Evolutionary conservation across 768 basidiomycete species (phyloP).

Genomic region (Lactarius deliciosus): DNA sequence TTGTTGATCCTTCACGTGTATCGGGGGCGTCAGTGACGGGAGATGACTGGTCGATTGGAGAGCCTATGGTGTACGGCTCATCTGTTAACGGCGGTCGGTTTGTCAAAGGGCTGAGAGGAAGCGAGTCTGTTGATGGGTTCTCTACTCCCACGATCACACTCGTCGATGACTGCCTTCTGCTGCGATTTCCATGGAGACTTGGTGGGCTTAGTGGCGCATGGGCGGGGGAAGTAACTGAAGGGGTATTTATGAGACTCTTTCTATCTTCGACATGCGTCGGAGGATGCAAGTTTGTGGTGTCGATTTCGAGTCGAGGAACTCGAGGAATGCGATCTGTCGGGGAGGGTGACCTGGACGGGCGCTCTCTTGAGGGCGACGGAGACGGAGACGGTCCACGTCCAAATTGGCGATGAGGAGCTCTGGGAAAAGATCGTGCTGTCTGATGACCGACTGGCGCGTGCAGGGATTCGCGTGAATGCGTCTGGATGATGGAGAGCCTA

Average conservation of each 20-base stretch:
- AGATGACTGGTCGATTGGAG: not conserved
- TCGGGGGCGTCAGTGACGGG: not conserved
- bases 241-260: not conserved
- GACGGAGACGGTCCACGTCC: conserved; percentile 9
- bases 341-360: not conserved
- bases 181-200: not conserved
- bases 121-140: conserved; percentile 18
- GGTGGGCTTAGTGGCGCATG: conserved; percentile 4
- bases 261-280: not conserved
- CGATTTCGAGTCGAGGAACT: conserved; percentile 7
- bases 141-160: conserved; percentile 6
- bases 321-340: not conserved
- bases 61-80: not conserved
- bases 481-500: conserved; percentile 12
- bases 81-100: not conserved
- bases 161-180: conserved; percentile 11
- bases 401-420: conserved; percentile 13
- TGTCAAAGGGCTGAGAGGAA: not conserved
- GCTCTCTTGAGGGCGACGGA: conserved; percentile 2
- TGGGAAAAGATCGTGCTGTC: not conserved
- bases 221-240: not conserved
- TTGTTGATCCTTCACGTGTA: not conserved
- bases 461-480: conserved; percentile 5
- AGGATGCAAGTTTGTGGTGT: not conserved
- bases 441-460: conserved; percentile 7